Evolutionary conservation across 2,329 filamentous ascomycete genomes (phyloP).

Genomic region (Xylaria sp.): DNA sequence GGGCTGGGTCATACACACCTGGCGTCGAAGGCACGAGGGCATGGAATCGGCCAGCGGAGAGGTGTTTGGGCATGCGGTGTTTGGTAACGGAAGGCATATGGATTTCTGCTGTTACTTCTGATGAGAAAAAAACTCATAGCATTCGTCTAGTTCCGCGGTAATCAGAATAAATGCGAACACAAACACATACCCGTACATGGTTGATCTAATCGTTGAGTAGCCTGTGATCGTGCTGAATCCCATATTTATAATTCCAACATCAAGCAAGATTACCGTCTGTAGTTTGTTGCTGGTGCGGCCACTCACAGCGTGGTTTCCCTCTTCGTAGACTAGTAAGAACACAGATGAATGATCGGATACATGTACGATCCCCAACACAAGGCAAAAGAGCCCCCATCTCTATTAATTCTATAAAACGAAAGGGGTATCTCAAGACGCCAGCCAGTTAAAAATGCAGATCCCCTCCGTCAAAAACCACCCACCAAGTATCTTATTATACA

Average conservation of each 20-base stretch:
- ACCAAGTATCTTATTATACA: slow-evolving; percentile 3
- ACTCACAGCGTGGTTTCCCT: not conserved
- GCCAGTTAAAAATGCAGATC: slow-evolving; percentile 10
- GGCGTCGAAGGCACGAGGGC: slow-evolving; percentile 27
- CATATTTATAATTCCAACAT: not conserved
- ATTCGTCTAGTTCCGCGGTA: slow-evolving; percentile 33
- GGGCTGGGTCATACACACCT: slow-evolving; percentile 11
- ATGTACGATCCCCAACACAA: not conserved
- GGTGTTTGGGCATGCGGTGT: slow-evolving; percentile 37
- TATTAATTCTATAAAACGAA: slow-evolving; percentile 10
- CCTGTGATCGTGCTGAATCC: slow-evolving; percentile 4
- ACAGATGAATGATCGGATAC: too few species aligned
- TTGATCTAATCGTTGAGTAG: not conserved
- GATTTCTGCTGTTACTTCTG: slow-evolving; percentile 34
- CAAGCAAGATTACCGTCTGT: not conserved
- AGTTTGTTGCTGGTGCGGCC: not conserved
- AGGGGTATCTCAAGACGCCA: slow-evolving; percentile 35
- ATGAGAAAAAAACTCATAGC: slow-evolving; percentile 27
- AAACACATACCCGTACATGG: slow-evolving; percentile 21
- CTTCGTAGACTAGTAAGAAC: too few species aligned
- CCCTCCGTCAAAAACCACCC: not conserved
- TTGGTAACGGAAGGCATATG: slow-evolving; percentile 35
- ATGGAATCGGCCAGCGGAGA: slow-evolving; percentile 17
- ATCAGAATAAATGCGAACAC: slow-evolving; percentile 35
- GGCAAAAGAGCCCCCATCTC: not conserved